phyloP scores from a whole-genome alignment of 352 stramenopile genomes.

The Globisporangium ultimum region DNA sequence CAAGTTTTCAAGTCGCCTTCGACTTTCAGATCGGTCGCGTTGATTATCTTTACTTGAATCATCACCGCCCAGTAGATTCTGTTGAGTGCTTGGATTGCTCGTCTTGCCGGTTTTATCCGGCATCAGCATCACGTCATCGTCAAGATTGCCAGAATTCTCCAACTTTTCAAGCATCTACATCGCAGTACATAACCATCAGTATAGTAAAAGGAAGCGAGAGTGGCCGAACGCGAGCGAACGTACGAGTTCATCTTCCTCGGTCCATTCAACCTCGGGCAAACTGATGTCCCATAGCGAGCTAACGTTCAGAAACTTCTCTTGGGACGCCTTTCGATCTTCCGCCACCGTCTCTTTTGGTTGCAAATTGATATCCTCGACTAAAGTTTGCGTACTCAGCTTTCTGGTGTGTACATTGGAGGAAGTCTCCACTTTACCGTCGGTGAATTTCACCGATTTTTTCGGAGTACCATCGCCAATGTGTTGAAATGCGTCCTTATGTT shows the following conservation, averaged over 20 bases:
- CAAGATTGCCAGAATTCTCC: slow-evolving; percentile 13
- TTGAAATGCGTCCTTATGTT: neutral
- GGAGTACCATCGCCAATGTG: neutral
- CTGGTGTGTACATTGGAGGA: neutral
- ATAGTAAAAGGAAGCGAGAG: neutral
- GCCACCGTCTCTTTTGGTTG: neutral
- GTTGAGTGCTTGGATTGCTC: neutral
- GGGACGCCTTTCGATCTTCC: neutral
- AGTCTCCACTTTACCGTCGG: neutral
- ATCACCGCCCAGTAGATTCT: neutral
- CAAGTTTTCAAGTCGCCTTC: slow-evolving; percentile 35
- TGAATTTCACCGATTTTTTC: neutral
- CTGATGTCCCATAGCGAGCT: neutral
- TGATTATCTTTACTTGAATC: slow-evolving; percentile 19
- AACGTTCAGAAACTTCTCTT: neutral
- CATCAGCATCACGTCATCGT: slow-evolving; percentile 8
- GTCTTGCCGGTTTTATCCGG: neutral
- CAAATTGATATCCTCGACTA: neutral
- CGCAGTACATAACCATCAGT: neutral
- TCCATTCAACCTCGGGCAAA: slow-evolving; percentile 52
- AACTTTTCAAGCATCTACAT: slow-evolving; percentile 30
- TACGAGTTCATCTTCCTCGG: slow-evolving; percentile 52
- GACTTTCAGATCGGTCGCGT: slow-evolving; percentile 34
- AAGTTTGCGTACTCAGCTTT: neutral
- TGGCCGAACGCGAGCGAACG: neutral